Base-by-base conservation (phyloP, 768 basidiomycete species). In the Podaxis sp. region DNA sequence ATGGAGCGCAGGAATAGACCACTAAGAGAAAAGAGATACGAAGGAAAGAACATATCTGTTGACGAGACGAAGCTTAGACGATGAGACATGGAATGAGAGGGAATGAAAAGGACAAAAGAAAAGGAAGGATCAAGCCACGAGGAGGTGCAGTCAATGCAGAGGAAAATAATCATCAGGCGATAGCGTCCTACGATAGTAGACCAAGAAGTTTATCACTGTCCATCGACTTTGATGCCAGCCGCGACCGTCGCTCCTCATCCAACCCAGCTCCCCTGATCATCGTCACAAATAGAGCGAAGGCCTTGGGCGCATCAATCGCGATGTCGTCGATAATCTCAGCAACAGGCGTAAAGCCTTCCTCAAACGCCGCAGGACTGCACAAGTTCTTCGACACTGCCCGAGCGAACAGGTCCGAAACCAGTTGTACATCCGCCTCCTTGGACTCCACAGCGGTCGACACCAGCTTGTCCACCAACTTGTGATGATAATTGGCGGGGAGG, bases 281-380 rank as follows among this genome's bases (percentile, higher is more conserved):
- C 64, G 84, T 78, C 11, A 87, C 91, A 72, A 93, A 87, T 62
- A 88, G 84, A 44, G 81, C 73, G 77, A 89, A 88, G 0, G 95
- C 96, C 69, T 88, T 88, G 7, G 96, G 96, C 51, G 90, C 91
- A 72, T 99, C 95, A 67, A 95, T 88, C 33, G 89, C 88, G 62
- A 95, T 84, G 70, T 98, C 95, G 69, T 94, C 93, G 69, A 99
- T 81, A 60, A 88, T 75, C 74, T 94, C 93, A 33, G 88, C 86
- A 55, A 86, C 80, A 0, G 83, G 80, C 51, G 71, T 71, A 72
- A 96, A 87, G 15, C 93, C 93, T 64, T 88, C 82, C 75, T 93
- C 89, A 72, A 97, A 88, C 3, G 83, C 74, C 3, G 81, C 83
- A 3, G 80, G 55, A 0, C 86, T 79, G 65, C 88, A 86, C 30